Conservation (phyloP, 345 rosid genomes). For the Heritiera fomes region DNA sequence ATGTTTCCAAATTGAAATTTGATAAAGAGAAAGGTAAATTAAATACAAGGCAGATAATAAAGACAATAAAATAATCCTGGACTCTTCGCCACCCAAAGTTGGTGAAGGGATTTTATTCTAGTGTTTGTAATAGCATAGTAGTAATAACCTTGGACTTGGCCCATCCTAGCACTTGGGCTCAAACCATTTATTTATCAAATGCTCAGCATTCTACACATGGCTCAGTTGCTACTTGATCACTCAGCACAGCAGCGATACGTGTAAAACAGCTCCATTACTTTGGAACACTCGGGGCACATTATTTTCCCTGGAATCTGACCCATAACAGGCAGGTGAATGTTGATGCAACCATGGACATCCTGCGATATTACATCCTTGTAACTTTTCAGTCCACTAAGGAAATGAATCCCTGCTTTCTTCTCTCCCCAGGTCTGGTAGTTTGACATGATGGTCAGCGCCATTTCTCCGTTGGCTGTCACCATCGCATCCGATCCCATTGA, state of each 20-base stretch:
- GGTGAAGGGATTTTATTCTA: no score
- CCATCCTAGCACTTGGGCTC: background rate
- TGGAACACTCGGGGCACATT: slow-evolving; percentile 57
- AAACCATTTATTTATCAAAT: background rate
- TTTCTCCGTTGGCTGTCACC: slow-evolving; percentile 47
- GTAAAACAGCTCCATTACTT: slow-evolving; percentile 59
- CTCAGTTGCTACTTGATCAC: background rate
- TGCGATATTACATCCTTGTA: slow-evolving; percentile 26
- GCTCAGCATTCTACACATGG: background rate
- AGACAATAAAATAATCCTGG: no score
- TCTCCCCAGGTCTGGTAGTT: slow-evolving; percentile 37
- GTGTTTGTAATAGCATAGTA: no score
- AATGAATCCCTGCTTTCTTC: slow-evolving; percentile 28
- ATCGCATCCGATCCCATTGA: slow-evolving; percentile 40
- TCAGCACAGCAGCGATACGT: slow-evolving; percentile 60
- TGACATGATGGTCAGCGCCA: slow-evolving; percentile 33
- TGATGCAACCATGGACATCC: slow-evolving; percentile 50
- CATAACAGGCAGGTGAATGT: slow-evolving; percentile 50
- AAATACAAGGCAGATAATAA: no score
- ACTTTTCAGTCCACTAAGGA: slow-evolving; percentile 39
- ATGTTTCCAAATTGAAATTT: no score
- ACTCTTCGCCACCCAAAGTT: no score
- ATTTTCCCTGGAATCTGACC: slow-evolving; percentile 51
- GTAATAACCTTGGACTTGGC: no score
- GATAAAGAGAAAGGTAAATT: no score